Evolutionary conservation across 139 green algal genomes (phyloP).

Genomic region (Volvox africanus): DNA sequence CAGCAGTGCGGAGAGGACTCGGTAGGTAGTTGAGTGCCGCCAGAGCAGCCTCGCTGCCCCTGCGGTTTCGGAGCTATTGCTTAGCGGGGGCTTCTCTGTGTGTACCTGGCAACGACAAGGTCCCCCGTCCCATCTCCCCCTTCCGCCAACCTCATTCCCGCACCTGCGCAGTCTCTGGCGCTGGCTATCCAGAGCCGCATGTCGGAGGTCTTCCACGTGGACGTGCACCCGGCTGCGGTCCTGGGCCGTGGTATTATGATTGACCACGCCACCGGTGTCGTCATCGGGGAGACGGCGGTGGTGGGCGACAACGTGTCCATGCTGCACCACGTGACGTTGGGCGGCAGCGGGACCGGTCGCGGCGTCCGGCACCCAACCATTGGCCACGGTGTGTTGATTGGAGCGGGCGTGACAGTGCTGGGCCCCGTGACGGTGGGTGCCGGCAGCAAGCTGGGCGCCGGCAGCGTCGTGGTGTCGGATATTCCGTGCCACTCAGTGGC

Average conservation of each 20-base stretch:
- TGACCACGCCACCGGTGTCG: constrained; percentile 94
- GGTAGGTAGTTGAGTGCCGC: too few species aligned
- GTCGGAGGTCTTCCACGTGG: constrained; percentile 86
- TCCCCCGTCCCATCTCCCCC: background rate
- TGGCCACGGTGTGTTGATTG: constrained; percentile 90
- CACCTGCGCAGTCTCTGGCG: constrained; percentile 72
- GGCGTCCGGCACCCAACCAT: constrained; percentile 81
- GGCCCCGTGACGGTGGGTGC: constrained; percentile 83
- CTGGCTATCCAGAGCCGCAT: constrained; percentile 82
- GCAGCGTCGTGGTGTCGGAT: constrained; percentile 87
- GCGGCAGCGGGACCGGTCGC: constrained; percentile 84
- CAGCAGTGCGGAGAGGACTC: too few species aligned
- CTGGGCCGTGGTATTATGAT: constrained; percentile 90
- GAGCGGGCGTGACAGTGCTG: constrained; percentile 88
- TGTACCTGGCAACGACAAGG: background rate
- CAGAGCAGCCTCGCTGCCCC: too few species aligned
- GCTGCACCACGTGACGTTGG: constrained; percentile 96
- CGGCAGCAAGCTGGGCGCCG: constrained; percentile 89
- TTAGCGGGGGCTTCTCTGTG: too few species aligned
- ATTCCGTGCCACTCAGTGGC: constrained; percentile 88
- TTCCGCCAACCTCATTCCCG: background rate
- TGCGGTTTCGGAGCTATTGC: too few species aligned
- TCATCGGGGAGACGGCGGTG: constrained; percentile 96
- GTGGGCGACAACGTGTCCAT: constrained; percentile 96
- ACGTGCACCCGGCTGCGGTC: constrained; percentile 91